Evolutionary conservation across 495 filamentous ascomycete genomes (phyloP), one percentile per base, ranked within the genome.

Genomic region (Bathelium albidoporum): DNA sequence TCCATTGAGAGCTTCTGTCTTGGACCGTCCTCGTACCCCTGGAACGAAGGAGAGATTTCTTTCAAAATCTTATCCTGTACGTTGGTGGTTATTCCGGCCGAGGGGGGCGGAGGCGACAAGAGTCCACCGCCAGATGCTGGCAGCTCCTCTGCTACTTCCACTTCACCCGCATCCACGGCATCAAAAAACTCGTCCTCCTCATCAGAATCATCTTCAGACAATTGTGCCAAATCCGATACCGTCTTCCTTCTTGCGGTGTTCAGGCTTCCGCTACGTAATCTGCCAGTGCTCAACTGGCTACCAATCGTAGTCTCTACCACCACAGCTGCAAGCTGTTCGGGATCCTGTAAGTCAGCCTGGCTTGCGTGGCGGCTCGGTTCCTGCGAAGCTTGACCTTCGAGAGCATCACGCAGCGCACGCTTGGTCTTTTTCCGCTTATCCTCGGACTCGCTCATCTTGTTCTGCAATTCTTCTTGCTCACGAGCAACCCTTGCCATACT

Each of bases 171-270:
- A 75, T 94, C 94, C 31, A 97, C 87, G 16, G 95, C 95, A 77
- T 98, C 95, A 68, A 97, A 98, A 75, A 98, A 97, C 73, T 97
- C 91, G 62, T 96, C 94, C 60, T 91, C 88, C 32, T 86, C 84
- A 59, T 87, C 89, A 55, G 89, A 89, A 7, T 69, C 75, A 28
- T 69, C 68, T 29, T 70, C 65, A 39, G 67, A 65, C 49, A 55
- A 55, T 55, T 85, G 80, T 1, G 83, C 80, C 32, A 88, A 73
- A 62, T 88, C 79, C 1, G 78, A 79, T 26, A 88, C 79, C 2
- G 81, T 80, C 16, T 86, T 85, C 69, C 82, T 80, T 34, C 81
- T 77, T 5, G 45, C 32, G 14, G 52, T 32, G 24, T 53, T 49
- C 16, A 45, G 24, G n/a, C 59, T 53, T 14, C 44, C 22, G 18